Conservation (phyloP, 345 rosid genomes). For the Camelina sativa region DNA sequence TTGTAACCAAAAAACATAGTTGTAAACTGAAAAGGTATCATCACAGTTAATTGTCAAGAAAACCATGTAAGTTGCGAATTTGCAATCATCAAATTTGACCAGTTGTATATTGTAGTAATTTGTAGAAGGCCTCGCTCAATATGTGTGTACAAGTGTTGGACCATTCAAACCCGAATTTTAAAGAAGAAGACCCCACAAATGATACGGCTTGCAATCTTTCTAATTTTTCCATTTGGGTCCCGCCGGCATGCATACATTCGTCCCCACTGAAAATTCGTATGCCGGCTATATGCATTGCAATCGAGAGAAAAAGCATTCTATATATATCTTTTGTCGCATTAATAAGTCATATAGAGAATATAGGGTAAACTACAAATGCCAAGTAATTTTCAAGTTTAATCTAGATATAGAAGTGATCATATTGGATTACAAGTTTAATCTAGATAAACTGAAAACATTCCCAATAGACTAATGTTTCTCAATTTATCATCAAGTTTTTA, state of each 20-base stretch:
- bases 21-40: too few species aligned
- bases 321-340: constrained; percentile 14
- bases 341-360: neutral
- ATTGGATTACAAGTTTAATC: neutral
- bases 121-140: neutral
- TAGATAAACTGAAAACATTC: neutral
- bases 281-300: constrained; percentile 35
- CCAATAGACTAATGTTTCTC: neutral
- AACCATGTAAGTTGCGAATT: neutral
- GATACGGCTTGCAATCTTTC: constrained; percentile 36
- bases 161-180: constrained; percentile 35
- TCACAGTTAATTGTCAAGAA: neutral
- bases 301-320: constrained; percentile 17
- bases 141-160: constrained; percentile 26
- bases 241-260: constrained; percentile 38
- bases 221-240: constrained; percentile 31
- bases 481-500: neutral
- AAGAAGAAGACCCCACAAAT: constrained; percentile 16
- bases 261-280: constrained; percentile 35
- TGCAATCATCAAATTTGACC: constrained; percentile 20
- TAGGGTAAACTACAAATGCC: neutral
- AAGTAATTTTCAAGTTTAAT: neutral
- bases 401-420: too few species aligned
- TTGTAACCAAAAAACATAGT: too few species aligned
- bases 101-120: neutral